Evolutionary conservation across 768 basidiomycete species (phyloP).

Genomic region (Termitomyces sp.): DNA sequence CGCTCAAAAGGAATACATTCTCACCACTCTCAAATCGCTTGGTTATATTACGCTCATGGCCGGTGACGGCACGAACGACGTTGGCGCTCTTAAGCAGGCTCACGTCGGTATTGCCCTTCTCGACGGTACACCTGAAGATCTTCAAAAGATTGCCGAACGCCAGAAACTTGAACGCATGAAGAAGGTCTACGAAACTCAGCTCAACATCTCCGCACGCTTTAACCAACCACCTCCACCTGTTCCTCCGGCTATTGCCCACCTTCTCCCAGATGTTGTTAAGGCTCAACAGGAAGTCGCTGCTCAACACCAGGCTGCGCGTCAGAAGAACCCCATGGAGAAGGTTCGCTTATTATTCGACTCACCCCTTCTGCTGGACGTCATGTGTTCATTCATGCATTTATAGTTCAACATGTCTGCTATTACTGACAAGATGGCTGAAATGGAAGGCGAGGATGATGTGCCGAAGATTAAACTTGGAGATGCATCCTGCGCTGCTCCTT

Average conservation of each 20-base stretch:
- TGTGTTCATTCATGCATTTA: background rate
- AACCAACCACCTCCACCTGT: conserved; percentile 93
- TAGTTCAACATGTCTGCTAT: conserved; percentile 79
- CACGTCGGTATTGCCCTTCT: conserved; percentile 85
- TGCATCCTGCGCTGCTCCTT: conserved; percentile 97
- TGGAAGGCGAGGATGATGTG: conserved; percentile 93
- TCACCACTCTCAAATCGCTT: conserved; percentile 83
- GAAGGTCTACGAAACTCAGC: conserved; percentile 95
- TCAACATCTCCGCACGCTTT: conserved; percentile 86
- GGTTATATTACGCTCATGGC: conserved; percentile 97
- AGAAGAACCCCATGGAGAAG: conserved; percentile 89
- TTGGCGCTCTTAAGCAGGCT: conserved; percentile 96
- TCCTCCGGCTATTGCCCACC: conserved; percentile 80
- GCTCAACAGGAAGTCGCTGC: conserved; percentile 81
- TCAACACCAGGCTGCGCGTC: conserved; percentile 49
- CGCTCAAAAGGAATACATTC: conserved; percentile 91
- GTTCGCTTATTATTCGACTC: conserved; percentile 35
- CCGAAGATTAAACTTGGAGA: conserved; percentile 99
- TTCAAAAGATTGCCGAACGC: conserved; percentile 10
- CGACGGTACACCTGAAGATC: conserved; percentile 10
- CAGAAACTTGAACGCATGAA: conserved; percentile 74
- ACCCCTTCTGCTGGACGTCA: background rate
- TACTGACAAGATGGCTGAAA: conserved; percentile 82
- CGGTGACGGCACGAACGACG: conserved; percentile 98
- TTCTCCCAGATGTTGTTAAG: conserved; percentile 87